Evolutionary conservation across 2,329 filamentous ascomycete genomes (phyloP), one percentile per base, ranked within the genome.

Genomic region (Aureobasidium sp.): DNA sequence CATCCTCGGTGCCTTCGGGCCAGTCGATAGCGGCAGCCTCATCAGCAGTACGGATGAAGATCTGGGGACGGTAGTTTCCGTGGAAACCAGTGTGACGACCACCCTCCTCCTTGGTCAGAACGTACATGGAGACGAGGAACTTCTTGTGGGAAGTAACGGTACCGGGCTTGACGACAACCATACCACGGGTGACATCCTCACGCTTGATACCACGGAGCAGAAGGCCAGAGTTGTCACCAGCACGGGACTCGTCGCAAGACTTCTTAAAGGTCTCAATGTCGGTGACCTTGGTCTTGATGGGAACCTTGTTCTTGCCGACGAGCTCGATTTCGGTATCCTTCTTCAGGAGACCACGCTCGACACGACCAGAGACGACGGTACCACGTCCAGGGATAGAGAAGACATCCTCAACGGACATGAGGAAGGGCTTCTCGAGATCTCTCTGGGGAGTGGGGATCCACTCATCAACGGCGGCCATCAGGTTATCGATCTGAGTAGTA

Each of bases 181-280:
- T 98, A 78, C 96, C 96, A 80, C 96, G 94, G 75, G 85, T 88
- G 76, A 99, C 88, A 76, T 99, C 97, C 85, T 99, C 96, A 77
- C 96, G 94, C 84, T 94, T 95, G 78, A 99, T 84, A 87, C 96
- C 95, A 84, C 96, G 94, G 81, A 99, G 91, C 64, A 99, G 90
- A 43, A 99, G 92, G 78, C 96, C 96, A 31, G 96, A 98, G 90
- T 98, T 99, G 84, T 99, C 96, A 81, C 96, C 96, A 69, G 96
- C 96, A 75, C 93, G 90, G 67, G 95, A 97, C 84, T 97, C 94
- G 67, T 98, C 95, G 82, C 96, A 98, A 58, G 94, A 97, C 90
- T 99, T 99, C 89, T 98, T 98, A 89, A 99, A 99, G 71, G 95
- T 99, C 87, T 99, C 96, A 73, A 99, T 98, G 78, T 99, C 97